Evolutionary conservation across 331 rosid genomes (phyloP).

Genomic region (Malus hybrid): DNA sequence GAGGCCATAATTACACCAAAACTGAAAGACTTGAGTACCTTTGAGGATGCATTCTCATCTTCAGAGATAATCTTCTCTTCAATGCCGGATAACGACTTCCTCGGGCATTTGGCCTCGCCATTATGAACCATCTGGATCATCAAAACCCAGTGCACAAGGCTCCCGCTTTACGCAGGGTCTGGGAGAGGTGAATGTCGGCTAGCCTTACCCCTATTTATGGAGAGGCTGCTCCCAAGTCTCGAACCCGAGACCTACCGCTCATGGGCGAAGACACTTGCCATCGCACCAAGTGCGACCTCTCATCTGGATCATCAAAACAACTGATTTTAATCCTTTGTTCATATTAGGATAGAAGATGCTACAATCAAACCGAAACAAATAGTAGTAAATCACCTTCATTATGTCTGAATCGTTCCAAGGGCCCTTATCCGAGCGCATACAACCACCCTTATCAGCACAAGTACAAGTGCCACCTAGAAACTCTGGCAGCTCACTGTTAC

Average conservation of each 20-base stretch:
- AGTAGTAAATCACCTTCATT: slow-evolving; percentile 40
- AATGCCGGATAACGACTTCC: slow-evolving; percentile 27
- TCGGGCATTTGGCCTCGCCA: slow-evolving; percentile 52
- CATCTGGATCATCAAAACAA: slow-evolving; percentile 48
- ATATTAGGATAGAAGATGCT: neutral
- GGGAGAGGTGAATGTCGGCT: no score
- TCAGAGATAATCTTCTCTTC: slow-evolving; percentile 63
- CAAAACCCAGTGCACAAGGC: no score
- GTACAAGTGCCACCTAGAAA: slow-evolving; percentile 90
- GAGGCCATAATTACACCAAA: neutral
- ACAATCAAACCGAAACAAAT: neutral
- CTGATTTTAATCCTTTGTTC: neutral
- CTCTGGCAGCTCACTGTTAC: slow-evolving; percentile 82
- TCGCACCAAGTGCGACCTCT: no score
- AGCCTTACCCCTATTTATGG: no score
- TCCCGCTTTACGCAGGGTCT: no score
- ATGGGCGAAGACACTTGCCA: no score
- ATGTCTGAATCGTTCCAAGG: slow-evolving; percentile 92
- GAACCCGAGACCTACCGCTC: no score
- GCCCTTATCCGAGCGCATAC: slow-evolving; percentile 91
- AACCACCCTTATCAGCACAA: slow-evolving; percentile 92
- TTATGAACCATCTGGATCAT: slow-evolving; percentile 75
- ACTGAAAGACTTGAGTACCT: slow-evolving; percentile 25
- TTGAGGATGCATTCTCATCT: slow-evolving; percentile 34
- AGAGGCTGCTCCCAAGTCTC: no score